A percentile compares a stretch with the other conserved stretches of the same genome.
Evolutionary conservation across 2,329 filamentous ascomycete genomes (phyloP).

Genomic region (Microthyrium microscopicum): DNA sequence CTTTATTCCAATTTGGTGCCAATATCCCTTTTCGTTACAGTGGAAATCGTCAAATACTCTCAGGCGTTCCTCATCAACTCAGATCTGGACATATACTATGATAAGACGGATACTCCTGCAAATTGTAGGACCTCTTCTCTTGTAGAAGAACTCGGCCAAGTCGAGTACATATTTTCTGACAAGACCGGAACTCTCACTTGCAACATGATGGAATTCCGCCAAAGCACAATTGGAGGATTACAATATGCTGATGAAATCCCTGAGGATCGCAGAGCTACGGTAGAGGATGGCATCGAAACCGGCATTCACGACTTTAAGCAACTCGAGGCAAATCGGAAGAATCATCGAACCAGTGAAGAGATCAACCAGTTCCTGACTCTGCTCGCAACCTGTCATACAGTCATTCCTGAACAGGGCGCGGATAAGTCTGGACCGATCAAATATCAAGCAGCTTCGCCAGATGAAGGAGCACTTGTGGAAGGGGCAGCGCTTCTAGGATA

Average conservation of each 20-base stretch:
- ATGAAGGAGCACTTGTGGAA: constrained; percentile 91
- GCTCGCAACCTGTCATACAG: constrained; percentile 83
- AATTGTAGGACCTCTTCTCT: constrained; percentile 92
- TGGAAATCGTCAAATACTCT: constrained; percentile 96
- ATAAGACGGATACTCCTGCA: constrained; percentile 84
- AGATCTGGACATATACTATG: constrained; percentile 94
- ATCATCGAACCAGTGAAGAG: constrained; percentile 38
- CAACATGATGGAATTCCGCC: constrained; percentile 97
- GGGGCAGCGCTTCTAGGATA: constrained; percentile 78
- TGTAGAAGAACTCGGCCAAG: constrained; percentile 93
- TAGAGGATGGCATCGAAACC: constrained; percentile 59
- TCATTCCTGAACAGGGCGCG: constrained; percentile 79
- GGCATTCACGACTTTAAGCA: constrained; percentile 74
- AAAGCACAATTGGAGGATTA: constrained; percentile 81
- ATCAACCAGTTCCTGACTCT: constrained; percentile 78
- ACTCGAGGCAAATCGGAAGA: constrained; percentile 51
- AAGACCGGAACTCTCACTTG: constrained; percentile 96
- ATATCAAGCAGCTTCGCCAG: constrained; percentile 93
- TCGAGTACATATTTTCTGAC: constrained; percentile 97
- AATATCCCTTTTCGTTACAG: constrained; percentile 92
- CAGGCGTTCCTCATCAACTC: constrained; percentile 96
- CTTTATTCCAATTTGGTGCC: constrained; percentile 92
- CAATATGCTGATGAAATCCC: constrained; percentile 88
- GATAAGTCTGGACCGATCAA: constrained; percentile 71
- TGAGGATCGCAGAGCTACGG: constrained; percentile 68